A percentile compares a stretch with the other conserved stretches of the same genome.
phyloP scores from a whole-genome alignment of 768 basidiomycete species.

The Pulveroboletus sp. region DNA sequence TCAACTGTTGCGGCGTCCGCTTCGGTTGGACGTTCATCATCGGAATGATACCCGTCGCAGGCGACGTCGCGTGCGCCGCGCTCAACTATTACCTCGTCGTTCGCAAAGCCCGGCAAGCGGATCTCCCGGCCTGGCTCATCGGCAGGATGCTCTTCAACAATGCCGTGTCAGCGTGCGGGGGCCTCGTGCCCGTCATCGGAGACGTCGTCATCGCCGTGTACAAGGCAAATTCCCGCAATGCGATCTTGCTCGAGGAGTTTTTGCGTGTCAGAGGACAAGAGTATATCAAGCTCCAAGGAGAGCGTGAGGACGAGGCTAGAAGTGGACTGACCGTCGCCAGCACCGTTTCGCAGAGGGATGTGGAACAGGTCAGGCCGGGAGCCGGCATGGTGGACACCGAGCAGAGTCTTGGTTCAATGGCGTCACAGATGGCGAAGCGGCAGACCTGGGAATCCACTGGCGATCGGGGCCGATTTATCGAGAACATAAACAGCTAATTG shows the following conservation, averaged over 20 bases:
- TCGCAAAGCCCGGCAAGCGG: conserved; percentile 68
- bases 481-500: conserved; percentile 27
- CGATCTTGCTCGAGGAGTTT: conserved; percentile 80
- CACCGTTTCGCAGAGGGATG: conserved; percentile 31
- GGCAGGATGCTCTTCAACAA: conserved; percentile 77
- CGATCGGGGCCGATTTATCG: conserved; percentile 38
- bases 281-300: conserved; percentile 50
- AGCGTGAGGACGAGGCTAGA: conserved; percentile 24
- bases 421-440: conserved; percentile 18
- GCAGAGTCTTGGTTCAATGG: conserved; percentile 23
- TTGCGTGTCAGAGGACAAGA: conserved; percentile 75
- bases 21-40: conserved; percentile 89
- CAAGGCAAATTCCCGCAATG: conserved; percentile 90
- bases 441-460: conserved; percentile 15
- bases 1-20: conserved; percentile 70
- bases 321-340: conserved; percentile 10
- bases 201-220: conserved; percentile 72
- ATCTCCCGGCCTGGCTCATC: conserved; percentile 64
- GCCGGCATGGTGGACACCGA: conserved; percentile 41
- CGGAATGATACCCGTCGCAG: conserved; percentile 66
- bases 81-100: conserved; percentile 78
- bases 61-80: conserved; percentile 57
- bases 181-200: conserved; percentile 69
- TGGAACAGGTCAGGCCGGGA: conserved; percentile 50
- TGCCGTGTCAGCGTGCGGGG: conserved; percentile 59